Base-by-base conservation (phyloP, 1,139 yeast species). In the Zygosaccharomyces sapae region DNA sequence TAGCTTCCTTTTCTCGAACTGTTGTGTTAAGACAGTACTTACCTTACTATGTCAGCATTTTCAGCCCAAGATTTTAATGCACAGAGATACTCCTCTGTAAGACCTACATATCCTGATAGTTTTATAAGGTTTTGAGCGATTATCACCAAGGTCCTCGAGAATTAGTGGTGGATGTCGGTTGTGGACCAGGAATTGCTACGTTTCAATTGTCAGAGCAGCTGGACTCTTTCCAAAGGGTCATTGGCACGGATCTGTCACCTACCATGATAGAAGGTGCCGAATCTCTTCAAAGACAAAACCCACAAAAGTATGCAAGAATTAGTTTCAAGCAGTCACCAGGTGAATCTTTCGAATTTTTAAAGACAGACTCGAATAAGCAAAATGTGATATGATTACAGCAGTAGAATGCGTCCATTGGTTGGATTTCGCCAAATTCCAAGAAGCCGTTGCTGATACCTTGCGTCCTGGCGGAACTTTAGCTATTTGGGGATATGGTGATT, bases 401-500 rank as follows among this genome's bases (percentile, higher is more conserved):
- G 94, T 90, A 0, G 88, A 86, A 62, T 81, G 87, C 46, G 77
- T 79, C 37, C 95, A 86, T 64, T 86, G 95, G 95, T 77, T 85
- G 48, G 71, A 81, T 42, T 76, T 75, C 47, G 70, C 67, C 0
- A 58, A 58, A 39, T 83, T 83, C 64, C 79, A 81, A 57, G 57
- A 66, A 9, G 81, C 79, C 53, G 70, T 76, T 25, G 61, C 67
- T 35, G 64, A 79, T 10, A 67, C 81, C 6, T 70, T 86, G 54
- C 76, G 74, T 54, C 76, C 79, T 0, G 72, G 73, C 19, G 95
- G 90, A 2, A 80, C 87, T 1, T 67, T 86, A 48, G 84, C 88
- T 0, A 80, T 75, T 59, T 86, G 90, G 86, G 82, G 83, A 13
- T 86, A 86, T 62, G 78, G 76, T 43, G 90, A 86, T 57, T 87